Evolutionary conservation across 257 asterid species (phyloP).

Genomic region (Nicotiana benthamiana): DNA sequence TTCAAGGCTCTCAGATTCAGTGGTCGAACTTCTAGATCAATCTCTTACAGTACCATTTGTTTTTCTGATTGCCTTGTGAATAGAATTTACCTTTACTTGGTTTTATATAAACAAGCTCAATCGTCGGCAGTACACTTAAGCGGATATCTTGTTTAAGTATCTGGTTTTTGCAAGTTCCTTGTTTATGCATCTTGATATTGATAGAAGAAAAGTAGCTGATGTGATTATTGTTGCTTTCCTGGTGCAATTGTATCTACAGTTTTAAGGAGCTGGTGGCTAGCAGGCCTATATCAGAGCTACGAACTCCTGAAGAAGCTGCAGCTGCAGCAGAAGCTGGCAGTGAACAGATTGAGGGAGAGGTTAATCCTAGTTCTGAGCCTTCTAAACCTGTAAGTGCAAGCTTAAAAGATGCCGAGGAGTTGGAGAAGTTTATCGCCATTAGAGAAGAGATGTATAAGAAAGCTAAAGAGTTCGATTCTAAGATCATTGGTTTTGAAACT

Average conservation of each 20-base stretch:
- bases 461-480: constrained; percentile 88
- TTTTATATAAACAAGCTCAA: background rate
- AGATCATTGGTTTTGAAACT: constrained; percentile 88
- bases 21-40: background rate
- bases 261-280: constrained; percentile 95
- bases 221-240: background rate
- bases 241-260: constrained; percentile 32
- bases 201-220: background rate
- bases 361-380: constrained; percentile 42
- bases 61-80: background rate
- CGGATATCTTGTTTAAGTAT: background rate
- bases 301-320: constrained; percentile 74
- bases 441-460: constrained; percentile 87
- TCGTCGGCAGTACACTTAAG: background rate
- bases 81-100: background rate
- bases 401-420: constrained; percentile 93
- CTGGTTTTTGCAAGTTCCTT: background rate
- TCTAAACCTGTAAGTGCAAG: constrained; percentile 53
- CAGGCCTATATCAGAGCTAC: constrained; percentile 75
- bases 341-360: constrained; percentile 67
- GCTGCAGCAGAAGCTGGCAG: constrained; percentile 41
- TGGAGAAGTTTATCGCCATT: constrained; percentile 86
- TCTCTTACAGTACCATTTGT: background rate
- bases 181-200: background rate
- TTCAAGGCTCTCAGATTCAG: background rate